Conservation (phyloP, 768 basidiomycete genomes). For the Collybiopsis confluens region DNA sequence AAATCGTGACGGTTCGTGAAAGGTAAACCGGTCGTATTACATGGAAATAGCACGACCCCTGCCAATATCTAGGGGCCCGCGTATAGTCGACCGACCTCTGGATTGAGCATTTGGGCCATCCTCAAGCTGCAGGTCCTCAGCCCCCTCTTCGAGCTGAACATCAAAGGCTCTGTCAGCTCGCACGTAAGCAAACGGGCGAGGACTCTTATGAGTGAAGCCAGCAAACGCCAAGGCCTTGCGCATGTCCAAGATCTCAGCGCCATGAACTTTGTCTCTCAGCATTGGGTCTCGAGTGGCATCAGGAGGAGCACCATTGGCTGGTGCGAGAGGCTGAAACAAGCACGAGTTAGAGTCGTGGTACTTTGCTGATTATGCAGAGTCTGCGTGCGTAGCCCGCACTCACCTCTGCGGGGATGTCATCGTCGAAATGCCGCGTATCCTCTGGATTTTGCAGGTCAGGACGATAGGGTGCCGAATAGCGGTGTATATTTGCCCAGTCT, state of each 20-base stretch:
- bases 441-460: constrained; percentile 79
- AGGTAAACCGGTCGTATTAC: constrained; percentile 32
- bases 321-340: constrained; percentile 75
- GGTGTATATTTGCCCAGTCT: constrained; percentile 86
- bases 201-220: constrained; percentile 88
- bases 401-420: constrained; percentile 90
- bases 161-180: constrained; percentile 73
- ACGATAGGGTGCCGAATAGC: constrained; percentile 80
- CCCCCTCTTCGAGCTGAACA: constrained; percentile 46
- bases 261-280: constrained; percentile 80
- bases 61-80: constrained; percentile 57
- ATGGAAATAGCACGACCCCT: constrained; percentile 82
- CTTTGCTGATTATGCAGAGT: too few species aligned
- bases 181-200: constrained; percentile 72
- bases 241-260: constrained; percentile 81
- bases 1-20: not conserved
- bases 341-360: constrained; percentile 20
- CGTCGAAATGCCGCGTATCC: constrained; percentile 94
- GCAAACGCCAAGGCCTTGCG: constrained; percentile 89
- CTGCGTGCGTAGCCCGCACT: constrained; percentile 27
- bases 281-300: constrained; percentile 89
- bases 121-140: constrained; percentile 45
- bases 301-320: constrained; percentile 78
- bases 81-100: constrained; percentile 63
- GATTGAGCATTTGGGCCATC: constrained; percentile 32